Percentiles rank a stretch among this genome's conserved stretches.
Conservation (phyloP, 2,329 filamentous ascomycete species). For the Beauveria sp. region DNA sequence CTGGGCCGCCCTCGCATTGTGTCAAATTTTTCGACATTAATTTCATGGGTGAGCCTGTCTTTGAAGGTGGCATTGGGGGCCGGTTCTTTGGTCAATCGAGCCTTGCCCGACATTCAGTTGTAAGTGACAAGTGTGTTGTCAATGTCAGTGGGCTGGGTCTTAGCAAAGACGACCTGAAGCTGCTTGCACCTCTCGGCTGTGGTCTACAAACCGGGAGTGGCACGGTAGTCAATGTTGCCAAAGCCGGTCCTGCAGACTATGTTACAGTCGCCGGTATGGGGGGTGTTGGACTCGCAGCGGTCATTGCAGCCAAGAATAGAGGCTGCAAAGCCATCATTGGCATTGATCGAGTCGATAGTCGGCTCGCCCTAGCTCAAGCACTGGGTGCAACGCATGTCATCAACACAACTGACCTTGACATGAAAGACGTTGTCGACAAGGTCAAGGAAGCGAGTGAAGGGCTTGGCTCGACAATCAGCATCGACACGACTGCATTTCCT, state of each 20-base stretch:
- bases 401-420: conserved; percentile 16
- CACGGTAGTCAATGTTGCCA: conserved; percentile 25
- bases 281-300: conserved; percentile 26
- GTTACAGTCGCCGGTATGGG: conserved; percentile 28
- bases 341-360: conserved; percentile 20
- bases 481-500: conserved; percentile 42
- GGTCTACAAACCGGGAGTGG: conserved; percentile 30
- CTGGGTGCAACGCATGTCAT: conserved; percentile 28
- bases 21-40: conserved; percentile 39
- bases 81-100: conserved; percentile 29
- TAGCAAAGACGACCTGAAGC: conserved; percentile 19
- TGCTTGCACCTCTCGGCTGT: conserved; percentile 28
- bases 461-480: conserved; percentile 34
- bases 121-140: conserved; percentile 23
- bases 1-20: conserved; percentile 39
- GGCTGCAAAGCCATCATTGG: conserved; percentile 22
- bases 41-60: conserved; percentile 27
- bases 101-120: conserved; percentile 24
- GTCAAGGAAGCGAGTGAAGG: conserved; percentile 34
- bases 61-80: conserved; percentile 13
- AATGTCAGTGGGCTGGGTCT: conserved; percentile 18
- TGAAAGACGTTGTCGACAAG: conserved; percentile 19
- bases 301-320: conserved; percentile 24
- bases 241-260: conserved; percentile 17
- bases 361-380: conserved; percentile 22